Base-by-base conservation (phyloP, 805 yeast genomes). In the Sporopachydermia lactativora region DNA sequence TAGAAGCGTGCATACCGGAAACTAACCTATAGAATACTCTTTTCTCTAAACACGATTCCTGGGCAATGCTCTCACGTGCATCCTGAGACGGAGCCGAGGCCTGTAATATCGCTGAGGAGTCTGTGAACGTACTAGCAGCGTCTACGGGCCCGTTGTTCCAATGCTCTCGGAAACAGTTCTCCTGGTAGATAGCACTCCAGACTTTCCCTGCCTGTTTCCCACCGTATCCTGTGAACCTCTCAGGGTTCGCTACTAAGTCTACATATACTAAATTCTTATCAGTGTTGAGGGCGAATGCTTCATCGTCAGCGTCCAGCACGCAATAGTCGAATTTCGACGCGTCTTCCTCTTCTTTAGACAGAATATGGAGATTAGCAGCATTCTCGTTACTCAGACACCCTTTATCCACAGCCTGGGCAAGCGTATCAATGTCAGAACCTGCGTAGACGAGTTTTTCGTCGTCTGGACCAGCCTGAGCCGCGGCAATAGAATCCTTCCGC, bases 1-100 rank as follows among this genome's bases (percentile, higher is more conserved):
- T 85, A 2, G 95, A 83, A 2, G 96, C 85, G 55, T 92, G 99
- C 80, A 92, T 73, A 1, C 99, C 99, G 18, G 92, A 79, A 16
- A 92, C 69, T 41, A 92, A 61, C 48, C 92, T 73, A 61, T 81
- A 92, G 52, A 92, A 92, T 34, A 88, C 75, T 47, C 84, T 77
- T 61, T 89, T 89, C 52, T 94, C 97, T 36, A 79, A 61, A 55
- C 95, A 88, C 46, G 70, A 73, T 15, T 70, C 75, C 18, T 59
- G 68, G 49, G 58, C 66, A 59, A 49, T 66, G 44, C 59, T 47
- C 48, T 24, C 31, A 40, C 43, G 13, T 44, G 36, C 4, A 36
- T 19, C 19, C 17, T 36, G 8, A 24, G 13, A 8, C n/a, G 31
- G 31, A 24, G 31, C 31, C 8, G n/a, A n/a, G 44, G 19, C 19